A percentile compares a stretch with the other conserved stretches of the same genome.
Evolutionary conservation across 176 grass and related monocot genomes (phyloP).

Genomic region (Avena eriantha): DNA sequence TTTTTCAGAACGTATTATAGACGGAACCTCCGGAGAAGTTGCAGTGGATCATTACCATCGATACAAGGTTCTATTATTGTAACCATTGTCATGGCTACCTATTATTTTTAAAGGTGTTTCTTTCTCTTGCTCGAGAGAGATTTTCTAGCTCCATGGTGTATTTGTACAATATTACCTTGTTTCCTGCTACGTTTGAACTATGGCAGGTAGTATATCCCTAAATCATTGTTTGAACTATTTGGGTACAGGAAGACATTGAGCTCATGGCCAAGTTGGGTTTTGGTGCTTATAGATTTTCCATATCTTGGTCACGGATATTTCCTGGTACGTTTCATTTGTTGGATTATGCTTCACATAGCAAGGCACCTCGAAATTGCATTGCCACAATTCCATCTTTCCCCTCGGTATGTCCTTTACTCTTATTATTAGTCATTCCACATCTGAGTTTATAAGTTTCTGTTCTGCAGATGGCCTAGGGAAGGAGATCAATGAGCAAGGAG

Average conservation of each 20-base stretch:
- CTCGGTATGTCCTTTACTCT: background rate
- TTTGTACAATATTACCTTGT: background rate
- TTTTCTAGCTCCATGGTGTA: background rate
- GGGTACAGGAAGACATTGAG: conserved; percentile 90
- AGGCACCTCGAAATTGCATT: background rate
- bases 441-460: conserved; percentile 41
- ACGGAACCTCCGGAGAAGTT: conserved; percentile 75
- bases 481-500: conserved; percentile 77
- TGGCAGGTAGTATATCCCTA: no score
- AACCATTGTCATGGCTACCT: background rate
- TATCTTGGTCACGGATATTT: conserved; percentile 96
- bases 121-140: background rate
- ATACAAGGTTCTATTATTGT: conserved; percentile 65
- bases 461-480: conserved; percentile 85
- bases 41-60: conserved; percentile 97
- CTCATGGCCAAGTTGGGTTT: conserved; percentile 92
- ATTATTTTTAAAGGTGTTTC: background rate
- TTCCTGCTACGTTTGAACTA: no score
- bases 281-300: conserved; percentile 91
- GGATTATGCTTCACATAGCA: conserved; percentile 25
- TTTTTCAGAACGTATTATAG: conserved; percentile 72
- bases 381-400: conserved; percentile 4
- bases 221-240: conserved; percentile 42
- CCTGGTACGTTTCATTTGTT: conserved; percentile 68
- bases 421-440: background rate